These are phyloP conservation scores for Teunomyces funiuensis DNA, from an alignment of 805 yeast genomes.

Conservation along the genomic window DNA sequence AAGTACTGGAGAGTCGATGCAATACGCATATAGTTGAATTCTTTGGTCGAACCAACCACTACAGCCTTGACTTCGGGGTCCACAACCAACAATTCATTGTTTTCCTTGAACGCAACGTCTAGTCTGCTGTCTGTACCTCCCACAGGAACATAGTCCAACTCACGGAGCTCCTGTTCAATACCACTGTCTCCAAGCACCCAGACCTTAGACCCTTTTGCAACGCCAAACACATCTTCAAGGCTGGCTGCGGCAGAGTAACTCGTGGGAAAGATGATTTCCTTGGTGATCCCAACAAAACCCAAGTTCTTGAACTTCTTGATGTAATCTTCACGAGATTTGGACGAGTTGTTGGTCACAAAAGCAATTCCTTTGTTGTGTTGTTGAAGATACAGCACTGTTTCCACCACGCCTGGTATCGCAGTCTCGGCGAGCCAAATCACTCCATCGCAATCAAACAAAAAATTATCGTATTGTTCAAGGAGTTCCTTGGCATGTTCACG, in stretches of 20 bases:
- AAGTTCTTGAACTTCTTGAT: constrained; percentile 29
- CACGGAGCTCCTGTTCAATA: constrained; percentile 33
- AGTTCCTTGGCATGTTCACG: constrained; percentile 19
- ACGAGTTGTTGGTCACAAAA: constrained; percentile 41
- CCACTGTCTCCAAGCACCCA: constrained; percentile 45
- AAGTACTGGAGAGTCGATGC: constrained; percentile 39
- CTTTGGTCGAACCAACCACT: constrained; percentile 40
- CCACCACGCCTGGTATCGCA: constrained; percentile 33
- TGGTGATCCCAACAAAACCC: constrained; percentile 29
- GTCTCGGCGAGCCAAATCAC: constrained; percentile 41
- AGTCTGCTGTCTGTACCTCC: constrained; percentile 35
- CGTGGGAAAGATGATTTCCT: constrained; percentile 35
- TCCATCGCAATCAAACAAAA: constrained; percentile 44
- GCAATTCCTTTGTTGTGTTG: constrained; percentile 25
- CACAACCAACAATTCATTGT: constrained; percentile 26
- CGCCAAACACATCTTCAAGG: constrained; percentile 12
- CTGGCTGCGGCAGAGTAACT: constrained; percentile 36
- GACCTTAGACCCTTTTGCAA: constrained; percentile 31
- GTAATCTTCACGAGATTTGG: constrained; percentile 34
- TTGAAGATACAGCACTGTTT: constrained; percentile 23
- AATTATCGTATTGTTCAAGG: constrained; percentile 33
- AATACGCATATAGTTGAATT: constrained; percentile 36
- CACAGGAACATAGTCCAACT: constrained; percentile 31
- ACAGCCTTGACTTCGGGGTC: constrained; percentile 42
- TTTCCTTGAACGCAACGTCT: constrained; percentile 24